A percentile compares a stretch with the other conserved stretches of the same genome.
Evolutionary conservation across 768 basidiomycete species (phyloP).

Genomic region (Pisolithus sp.): DNA sequence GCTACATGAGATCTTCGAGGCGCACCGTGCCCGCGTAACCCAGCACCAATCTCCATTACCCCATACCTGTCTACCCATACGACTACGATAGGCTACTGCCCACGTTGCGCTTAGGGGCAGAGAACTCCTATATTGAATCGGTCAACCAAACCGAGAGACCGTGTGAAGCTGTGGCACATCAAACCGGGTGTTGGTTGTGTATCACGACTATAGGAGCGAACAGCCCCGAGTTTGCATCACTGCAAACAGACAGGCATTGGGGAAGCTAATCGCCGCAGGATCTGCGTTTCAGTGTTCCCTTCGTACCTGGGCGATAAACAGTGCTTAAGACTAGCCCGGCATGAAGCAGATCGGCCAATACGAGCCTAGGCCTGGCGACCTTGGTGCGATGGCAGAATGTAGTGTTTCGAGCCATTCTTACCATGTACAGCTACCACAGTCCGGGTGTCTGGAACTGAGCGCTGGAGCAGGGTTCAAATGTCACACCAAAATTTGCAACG

Average conservation of each 20-base stretch:
- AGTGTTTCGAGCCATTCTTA: background rate
- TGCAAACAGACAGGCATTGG: background rate
- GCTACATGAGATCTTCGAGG: too few species aligned
- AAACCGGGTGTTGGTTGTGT: background rate
- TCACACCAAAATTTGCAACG: too few species aligned
- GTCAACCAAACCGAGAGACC: too few species aligned
- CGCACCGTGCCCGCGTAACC: too few species aligned
- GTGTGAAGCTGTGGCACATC: too few species aligned
- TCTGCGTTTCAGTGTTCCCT: background rate
- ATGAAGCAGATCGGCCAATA: background rate
- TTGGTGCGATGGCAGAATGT: background rate
- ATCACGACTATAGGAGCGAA: background rate
- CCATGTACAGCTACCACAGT: background rate
- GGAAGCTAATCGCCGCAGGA: conserved; percentile 2
- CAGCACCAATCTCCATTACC: background rate
- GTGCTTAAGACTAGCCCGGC: background rate
- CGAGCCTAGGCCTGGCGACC: background rate
- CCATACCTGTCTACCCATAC: background rate
- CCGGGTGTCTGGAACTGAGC: too few species aligned
- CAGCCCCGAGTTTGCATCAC: background rate
- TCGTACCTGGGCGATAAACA: background rate
- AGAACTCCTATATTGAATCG: too few species aligned
- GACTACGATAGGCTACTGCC: too few species aligned
- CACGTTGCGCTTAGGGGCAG: too few species aligned
- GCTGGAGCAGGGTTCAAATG: too few species aligned